phyloP scores from a whole-genome alignment of 345 rosid species.

The Eucalyptus globulus region DNA sequence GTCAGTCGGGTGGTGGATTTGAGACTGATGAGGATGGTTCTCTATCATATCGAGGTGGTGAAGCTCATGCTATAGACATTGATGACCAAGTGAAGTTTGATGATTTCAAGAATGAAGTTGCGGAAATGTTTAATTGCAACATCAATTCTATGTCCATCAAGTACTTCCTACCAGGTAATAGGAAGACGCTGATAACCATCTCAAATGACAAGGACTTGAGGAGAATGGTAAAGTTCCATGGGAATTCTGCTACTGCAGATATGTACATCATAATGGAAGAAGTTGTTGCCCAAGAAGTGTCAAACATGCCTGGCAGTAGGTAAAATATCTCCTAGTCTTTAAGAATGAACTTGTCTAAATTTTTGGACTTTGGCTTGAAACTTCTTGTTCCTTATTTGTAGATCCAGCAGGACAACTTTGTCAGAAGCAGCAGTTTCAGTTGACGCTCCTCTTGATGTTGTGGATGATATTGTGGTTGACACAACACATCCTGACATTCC shows the following conservation, averaged over 20 bases:
- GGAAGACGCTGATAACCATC: conserved; percentile 65
- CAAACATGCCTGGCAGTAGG: conserved; percentile 88
- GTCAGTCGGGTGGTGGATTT: conserved; percentile 60
- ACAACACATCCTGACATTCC: conserved; percentile 22
- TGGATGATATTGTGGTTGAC: conserved; percentile 32
- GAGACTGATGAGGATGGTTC: conserved; percentile 30
- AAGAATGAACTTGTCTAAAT: not conserved
- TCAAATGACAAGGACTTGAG: conserved; percentile 59
- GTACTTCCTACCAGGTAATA: conserved; percentile 86
- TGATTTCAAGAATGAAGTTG: conserved; percentile 56
- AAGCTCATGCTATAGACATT: conserved; percentile 59
- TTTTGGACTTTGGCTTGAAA: not conserved
- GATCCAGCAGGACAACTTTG: conserved; percentile 87
- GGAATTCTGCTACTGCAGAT: conserved; percentile 37
- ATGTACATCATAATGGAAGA: conserved; percentile 58
- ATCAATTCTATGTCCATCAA: conserved; percentile 37
- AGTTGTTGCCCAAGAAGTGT: conserved; percentile 35
- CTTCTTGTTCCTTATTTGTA: conserved; percentile 7
- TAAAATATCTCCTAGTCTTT: conserved; percentile 7
- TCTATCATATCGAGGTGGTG: conserved; percentile 44
- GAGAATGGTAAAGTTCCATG: conserved; percentile 61
- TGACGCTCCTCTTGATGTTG: conserved; percentile 15
- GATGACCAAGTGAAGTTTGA: conserved; percentile 32
- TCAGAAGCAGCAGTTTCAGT: conserved; percentile 54
- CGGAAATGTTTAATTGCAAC: conserved; percentile 49